phyloP scores from a whole-genome alignment of 768 basidiomycete genomes.

The Pleurotus tuber-regium region DNA sequence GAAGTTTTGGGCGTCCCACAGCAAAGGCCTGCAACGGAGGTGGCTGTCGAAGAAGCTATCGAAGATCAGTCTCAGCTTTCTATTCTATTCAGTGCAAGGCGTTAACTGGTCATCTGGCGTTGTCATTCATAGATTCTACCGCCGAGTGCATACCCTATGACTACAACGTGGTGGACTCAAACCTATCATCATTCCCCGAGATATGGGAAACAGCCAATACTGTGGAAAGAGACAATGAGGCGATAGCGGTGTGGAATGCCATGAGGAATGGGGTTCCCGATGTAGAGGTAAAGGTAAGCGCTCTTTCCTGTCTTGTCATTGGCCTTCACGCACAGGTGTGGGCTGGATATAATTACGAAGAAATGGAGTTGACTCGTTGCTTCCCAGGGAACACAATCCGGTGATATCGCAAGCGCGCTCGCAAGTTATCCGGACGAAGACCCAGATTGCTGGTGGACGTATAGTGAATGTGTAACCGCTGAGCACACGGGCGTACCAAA shows the following conservation, averaged over 20 bases:
- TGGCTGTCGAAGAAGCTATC: too few relatives aligned
- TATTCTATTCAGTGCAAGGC: too few relatives aligned
- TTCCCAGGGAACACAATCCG: too few relatives aligned
- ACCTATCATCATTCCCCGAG: conserved; percentile 37
- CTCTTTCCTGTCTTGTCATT: too few relatives aligned
- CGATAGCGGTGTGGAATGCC: conserved; percentile 37
- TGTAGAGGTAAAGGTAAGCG: conserved; percentile 38
- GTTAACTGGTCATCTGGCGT: too few relatives aligned
- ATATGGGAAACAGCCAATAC: conserved; percentile 45
- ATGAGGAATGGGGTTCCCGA: conserved; percentile 46
- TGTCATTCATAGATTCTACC: conserved; percentile 33
- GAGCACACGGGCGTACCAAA: conserved; percentile 40
- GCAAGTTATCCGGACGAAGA: conserved; percentile 37
- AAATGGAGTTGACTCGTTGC: too few relatives aligned
- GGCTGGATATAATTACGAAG: too few relatives aligned
- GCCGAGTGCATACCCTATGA: conserved; percentile 43
- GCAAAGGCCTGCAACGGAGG: too few relatives aligned
- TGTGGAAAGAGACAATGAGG: conserved; percentile 39
- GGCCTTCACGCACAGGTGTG: too few relatives aligned
- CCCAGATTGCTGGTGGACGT: conserved; percentile 56
- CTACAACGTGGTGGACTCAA: conserved; percentile 32
- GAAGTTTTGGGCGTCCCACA: too few relatives aligned
- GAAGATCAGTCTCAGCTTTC: too few relatives aligned
- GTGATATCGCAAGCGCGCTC: conserved; percentile 26
- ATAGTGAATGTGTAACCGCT: conserved; percentile 40